Conservation (phyloP, 75 land plant species). For the Cunninghamia lanceolata region DNA sequence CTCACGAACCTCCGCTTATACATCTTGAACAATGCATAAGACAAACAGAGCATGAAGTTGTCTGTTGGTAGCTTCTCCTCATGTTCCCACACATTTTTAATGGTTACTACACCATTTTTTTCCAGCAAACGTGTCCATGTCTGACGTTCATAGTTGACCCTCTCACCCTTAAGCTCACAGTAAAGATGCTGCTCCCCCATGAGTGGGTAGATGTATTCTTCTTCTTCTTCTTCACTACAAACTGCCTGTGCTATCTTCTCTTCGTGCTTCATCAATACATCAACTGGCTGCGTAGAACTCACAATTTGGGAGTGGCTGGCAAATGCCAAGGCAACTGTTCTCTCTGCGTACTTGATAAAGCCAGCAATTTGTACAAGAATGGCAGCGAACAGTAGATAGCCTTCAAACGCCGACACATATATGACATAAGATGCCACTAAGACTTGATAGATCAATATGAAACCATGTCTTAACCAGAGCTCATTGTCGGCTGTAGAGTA, state of each 20-base stretch:
- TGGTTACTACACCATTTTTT: background rate
- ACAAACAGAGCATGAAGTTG: background rate
- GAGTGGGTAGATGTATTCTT: too few species aligned
- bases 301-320: background rate
- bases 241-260: background rate
- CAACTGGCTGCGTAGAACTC: background rate
- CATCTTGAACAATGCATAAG: background rate
- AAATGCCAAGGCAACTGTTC: background rate
- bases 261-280: background rate
- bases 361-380: background rate
- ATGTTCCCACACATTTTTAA: background rate
- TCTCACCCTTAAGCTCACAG: background rate
- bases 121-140: background rate
- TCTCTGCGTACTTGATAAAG: background rate
- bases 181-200: too few species aligned
- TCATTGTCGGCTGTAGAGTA: constrained; percentile 17
- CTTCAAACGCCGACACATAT: background rate
- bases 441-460: background rate
- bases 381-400: background rate
- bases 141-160: background rate
- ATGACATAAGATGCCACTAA: background rate
- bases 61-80: background rate
- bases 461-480: constrained; percentile 11
- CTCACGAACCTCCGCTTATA: background rate
- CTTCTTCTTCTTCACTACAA: too few species aligned